These are phyloP conservation scores for Ogataea trehalophila DNA, from an alignment of 805 yeast species.

Conservation along the genomic window DNA sequence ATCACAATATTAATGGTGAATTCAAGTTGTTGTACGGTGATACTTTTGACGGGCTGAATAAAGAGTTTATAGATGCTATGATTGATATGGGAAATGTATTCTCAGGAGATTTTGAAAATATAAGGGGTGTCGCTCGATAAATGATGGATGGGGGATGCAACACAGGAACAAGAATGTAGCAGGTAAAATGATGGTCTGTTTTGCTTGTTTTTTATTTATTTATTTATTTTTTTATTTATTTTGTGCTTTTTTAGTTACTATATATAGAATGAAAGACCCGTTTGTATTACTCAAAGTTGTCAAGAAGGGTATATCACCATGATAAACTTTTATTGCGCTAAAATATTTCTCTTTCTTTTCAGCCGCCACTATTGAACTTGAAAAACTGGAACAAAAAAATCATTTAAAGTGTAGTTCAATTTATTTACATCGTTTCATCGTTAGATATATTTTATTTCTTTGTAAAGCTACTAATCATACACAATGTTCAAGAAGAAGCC, in stretches of 20 bases:
- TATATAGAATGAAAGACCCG: no score
- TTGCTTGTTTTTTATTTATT: no score
- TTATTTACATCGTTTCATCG: no score
- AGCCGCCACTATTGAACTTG: background rate
- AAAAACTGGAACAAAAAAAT: no score
- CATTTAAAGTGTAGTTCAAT: background rate
- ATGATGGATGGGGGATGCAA: background rate
- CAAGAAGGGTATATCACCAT: no score
- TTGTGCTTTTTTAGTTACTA: no score
- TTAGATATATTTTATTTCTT: background rate
- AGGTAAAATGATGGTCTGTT: no score
- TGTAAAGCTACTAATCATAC: background rate
- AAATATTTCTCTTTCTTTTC: background rate
- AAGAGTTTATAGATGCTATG: conserved; percentile 15
- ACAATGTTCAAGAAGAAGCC: conserved; percentile 53
- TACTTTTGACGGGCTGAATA: conserved; percentile 20
- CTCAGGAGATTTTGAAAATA: conserved; percentile 11
- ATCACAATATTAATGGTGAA: conserved; percentile 9
- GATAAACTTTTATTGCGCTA: background rate
- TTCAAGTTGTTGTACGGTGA: conserved; percentile 23
- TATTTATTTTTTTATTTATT: no score
- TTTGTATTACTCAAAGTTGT: no score
- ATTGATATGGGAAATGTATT: conserved; percentile 26
- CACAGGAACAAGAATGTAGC: background rate
- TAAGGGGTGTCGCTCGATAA: background rate